These are phyloP conservation scores for Dysphania ambrosioides DNA, from an alignment of 148 eudicot species.

Conservation along the genomic window DNA sequence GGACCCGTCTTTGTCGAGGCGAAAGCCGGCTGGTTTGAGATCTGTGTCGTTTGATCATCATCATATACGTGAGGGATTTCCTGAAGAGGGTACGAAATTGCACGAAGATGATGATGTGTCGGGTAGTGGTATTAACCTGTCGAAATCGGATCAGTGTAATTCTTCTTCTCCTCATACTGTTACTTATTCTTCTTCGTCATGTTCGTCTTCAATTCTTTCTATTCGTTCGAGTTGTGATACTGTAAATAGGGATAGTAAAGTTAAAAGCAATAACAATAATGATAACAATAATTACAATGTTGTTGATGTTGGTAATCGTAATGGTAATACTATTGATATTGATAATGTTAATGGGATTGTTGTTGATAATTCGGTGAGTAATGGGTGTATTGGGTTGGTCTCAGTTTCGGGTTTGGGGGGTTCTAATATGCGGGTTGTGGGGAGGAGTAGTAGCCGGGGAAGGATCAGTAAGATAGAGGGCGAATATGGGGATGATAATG, in stretches of 20 bases:
- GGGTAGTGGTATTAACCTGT: constrained; percentile 33
- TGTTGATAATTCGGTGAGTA: constrained; percentile 28
- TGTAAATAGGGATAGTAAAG: constrained; percentile 56
- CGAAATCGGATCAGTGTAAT: constrained; percentile 39
- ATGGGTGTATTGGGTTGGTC: constrained; percentile 34
- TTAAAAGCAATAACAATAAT: not conserved
- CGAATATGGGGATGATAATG: constrained; percentile 20
- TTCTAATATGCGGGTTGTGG: constrained; percentile 42
- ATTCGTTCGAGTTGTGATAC: constrained; percentile 43
- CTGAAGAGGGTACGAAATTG: not conserved
- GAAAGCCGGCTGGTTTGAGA: constrained; percentile 25
- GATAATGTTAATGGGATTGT: constrained; percentile 20
- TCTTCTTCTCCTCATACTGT: constrained; percentile 8
- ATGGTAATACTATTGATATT: too few relatives aligned
- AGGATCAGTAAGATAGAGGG: constrained; percentile 33
- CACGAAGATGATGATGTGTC: constrained; percentile 9
- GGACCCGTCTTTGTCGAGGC: constrained; percentile 46
- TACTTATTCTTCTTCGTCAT: not conserved
- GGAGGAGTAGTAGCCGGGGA: constrained; percentile 26
- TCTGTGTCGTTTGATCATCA: constrained; percentile 48
- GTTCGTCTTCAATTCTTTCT: constrained; percentile 34
- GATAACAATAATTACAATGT: too few relatives aligned
- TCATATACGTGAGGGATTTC: not conserved
- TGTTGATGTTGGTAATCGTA: constrained; percentile 17
- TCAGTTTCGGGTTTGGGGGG: constrained; percentile 14